A percentile compares a stretch with the other conserved stretches of the same genome.
phyloP scores from a whole-genome alignment of 2,329 filamentous ascomycete genomes.

The Colletotrichum horii region DNA sequence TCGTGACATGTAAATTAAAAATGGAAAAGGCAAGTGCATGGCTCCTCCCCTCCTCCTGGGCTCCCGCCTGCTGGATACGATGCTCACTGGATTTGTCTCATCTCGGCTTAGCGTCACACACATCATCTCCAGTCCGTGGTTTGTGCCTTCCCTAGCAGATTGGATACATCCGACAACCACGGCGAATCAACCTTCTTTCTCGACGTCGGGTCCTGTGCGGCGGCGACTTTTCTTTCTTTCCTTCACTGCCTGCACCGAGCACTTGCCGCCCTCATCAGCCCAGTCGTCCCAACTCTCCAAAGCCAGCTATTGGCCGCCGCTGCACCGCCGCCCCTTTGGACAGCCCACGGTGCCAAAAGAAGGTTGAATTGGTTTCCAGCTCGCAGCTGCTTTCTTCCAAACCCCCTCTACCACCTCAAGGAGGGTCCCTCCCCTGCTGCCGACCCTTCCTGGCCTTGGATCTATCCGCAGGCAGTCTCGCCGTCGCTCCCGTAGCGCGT shows the following conservation, averaged over 20 bases:
- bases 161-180: neutral
- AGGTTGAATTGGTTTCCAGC: conserved; percentile 5
- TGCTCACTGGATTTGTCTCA: conserved; percentile 15
- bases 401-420: neutral
- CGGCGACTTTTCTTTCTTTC: neutral
- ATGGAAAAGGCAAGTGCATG: conserved; percentile 14
- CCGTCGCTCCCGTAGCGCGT: conserved; percentile 6
- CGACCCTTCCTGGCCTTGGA: neutral
- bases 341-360: neutral
- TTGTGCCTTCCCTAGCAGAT: neutral
- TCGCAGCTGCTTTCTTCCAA: neutral
- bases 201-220: neutral
- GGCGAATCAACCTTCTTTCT: neutral
- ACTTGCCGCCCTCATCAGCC: neutral
- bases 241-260: neutral
- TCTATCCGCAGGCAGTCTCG: neutral
- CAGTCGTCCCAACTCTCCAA: conserved; percentile 1
- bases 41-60: neutral
- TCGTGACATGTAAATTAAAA: conserved; percentile 22
- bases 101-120: conserved; percentile 22
- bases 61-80: conserved; percentile 20
- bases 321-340: neutral
- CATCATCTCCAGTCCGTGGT: conserved; percentile 3
- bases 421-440: neutral
- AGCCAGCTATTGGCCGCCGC: neutral